Base-by-base conservation (phyloP, 2,329 filamentous ascomycete species). In the Sordariomycetes sp. region DNA sequence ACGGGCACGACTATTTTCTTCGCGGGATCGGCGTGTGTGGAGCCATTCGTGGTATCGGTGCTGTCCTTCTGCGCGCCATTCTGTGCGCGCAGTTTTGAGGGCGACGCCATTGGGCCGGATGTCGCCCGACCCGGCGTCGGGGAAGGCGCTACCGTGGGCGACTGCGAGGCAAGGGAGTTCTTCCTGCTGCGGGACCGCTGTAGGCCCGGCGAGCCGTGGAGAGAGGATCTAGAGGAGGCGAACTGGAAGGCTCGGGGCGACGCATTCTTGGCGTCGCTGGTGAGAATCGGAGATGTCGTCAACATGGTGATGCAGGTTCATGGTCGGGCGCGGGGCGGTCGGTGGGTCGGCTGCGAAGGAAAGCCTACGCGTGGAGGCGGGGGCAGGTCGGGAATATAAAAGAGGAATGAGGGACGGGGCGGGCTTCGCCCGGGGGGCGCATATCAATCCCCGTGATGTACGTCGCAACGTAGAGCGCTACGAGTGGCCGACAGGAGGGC, bases 281-380 rank as follows among this genome's bases (percentile, higher is more conserved):
- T 68, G 66, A 77, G 71, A 64, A 77, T 72, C 61, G 79, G 79
- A 66, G 79, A 82, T 67, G 78, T 79, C 70, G 79, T 80, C 77
- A 82, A 77, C 80, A 83, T 83, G 75, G 71, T 80, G 40, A 40
- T 55, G 52, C 18, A 55, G 40, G 34, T 8, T 55, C 63, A 60
- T 53, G 58, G 56, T 59, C 20, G 55, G 48, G 53, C 51, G 40
- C 16, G 16, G 43, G 58, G 52, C 28, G 28, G 14, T 50, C 54
- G 54, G 59, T 46, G 58, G 20, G 54, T 46, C 40, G 18, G 40
- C 16, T 57, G 54, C 48, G 60, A 53, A 57, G 40, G 61, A 50
- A 20, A 32, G 53, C 34, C 28, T 35, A 25, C 35, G 18, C 24
- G 51, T 32, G 24, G 50, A 50, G 8, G 40, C 46, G 48, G 57